These are phyloP conservation scores for Xerocomus amazonicus DNA, from an alignment of 1,284 basidiomycete species.

Conservation along the genomic window DNA sequence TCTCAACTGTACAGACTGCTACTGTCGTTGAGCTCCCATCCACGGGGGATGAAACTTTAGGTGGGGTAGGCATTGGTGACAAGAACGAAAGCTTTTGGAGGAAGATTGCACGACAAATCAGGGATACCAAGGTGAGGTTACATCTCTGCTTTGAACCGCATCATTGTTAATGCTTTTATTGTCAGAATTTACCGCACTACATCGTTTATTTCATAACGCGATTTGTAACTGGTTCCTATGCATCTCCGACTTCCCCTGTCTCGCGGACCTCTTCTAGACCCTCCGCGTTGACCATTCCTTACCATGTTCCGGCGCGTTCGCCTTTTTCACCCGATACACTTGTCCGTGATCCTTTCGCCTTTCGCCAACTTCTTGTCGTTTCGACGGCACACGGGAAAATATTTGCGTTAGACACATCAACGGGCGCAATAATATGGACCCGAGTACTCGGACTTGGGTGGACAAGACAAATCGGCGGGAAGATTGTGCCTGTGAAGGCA, in stretches of 20 bases:
- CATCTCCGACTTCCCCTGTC: constrained; percentile 31
- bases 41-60: constrained; percentile 16
- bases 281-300: constrained; percentile 35
- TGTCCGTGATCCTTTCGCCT: constrained; percentile 80
- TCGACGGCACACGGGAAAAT: constrained; percentile 75
- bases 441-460: constrained; percentile 64
- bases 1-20: constrained; percentile 63
- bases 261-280: constrained; percentile 28
- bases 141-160: background rate
- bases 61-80: constrained; percentile 2
- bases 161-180: background rate
- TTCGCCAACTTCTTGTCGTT: constrained; percentile 79
- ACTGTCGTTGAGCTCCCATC: constrained; percentile 82
- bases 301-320: constrained; percentile 13
- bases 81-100: constrained; percentile 49
- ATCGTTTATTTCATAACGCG: constrained; percentile 64
- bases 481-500: constrained; percentile 54
- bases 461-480: constrained; percentile 53
- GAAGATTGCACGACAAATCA: constrained; percentile 58
- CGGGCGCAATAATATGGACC: constrained; percentile 75
- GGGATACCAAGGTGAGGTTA: constrained; percentile 54
- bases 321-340: constrained; percentile 38
- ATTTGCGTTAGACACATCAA: constrained; percentile 79
- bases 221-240: constrained; percentile 71
- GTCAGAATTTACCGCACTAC: constrained; percentile 71